A percentile compares a stretch with the other conserved stretches of the same genome.
These are phyloP conservation scores for Acacia crassicarpa DNA, from an alignment of 306 rosid genomes.

Conservation along the genomic window DNA sequence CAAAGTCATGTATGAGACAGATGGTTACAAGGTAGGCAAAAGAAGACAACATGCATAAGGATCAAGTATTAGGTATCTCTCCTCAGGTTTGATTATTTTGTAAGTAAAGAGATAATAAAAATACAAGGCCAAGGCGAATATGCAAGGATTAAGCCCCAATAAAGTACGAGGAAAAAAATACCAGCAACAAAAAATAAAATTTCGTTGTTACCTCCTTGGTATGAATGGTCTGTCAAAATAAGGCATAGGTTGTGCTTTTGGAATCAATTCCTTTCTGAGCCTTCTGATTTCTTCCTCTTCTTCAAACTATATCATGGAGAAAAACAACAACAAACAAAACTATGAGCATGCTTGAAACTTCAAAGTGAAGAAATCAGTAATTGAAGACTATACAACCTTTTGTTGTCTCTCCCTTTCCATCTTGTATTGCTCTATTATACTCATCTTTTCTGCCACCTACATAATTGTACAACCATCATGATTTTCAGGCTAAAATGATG, in stretches of 20 bases:
- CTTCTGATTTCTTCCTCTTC: conserved; percentile 88
- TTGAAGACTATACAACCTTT: conserved; percentile 49
- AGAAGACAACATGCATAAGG: neutral
- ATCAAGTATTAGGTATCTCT: neutral
- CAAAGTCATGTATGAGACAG: neutral
- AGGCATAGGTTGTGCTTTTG: conserved; percentile 99
- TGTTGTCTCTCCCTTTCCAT: conserved; percentile 78
- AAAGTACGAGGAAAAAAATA: neutral
- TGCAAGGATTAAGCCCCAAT: neutral
- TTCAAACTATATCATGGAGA: conserved; percentile 46
- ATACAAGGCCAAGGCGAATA: neutral
- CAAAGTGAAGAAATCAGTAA: neutral
- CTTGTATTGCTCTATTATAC: conserved; percentile 73
- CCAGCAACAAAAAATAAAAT: neutral
- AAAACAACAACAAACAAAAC: neutral
- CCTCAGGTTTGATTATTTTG: neutral
- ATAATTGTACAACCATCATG: conserved; percentile 19
- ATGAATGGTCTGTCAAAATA: conserved; percentile 95
- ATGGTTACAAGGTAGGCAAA: neutral
- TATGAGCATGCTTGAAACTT: neutral
- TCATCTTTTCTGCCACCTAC: conserved; percentile 79
- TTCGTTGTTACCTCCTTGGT: conserved; percentile 71
- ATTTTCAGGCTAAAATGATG: neutral
- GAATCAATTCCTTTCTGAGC: conserved; percentile 79
- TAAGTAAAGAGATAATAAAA: neutral